Base-by-base conservation (phyloP, 2,329 filamentous ascomycete genomes). In the Fusarium falciforme region DNA sequence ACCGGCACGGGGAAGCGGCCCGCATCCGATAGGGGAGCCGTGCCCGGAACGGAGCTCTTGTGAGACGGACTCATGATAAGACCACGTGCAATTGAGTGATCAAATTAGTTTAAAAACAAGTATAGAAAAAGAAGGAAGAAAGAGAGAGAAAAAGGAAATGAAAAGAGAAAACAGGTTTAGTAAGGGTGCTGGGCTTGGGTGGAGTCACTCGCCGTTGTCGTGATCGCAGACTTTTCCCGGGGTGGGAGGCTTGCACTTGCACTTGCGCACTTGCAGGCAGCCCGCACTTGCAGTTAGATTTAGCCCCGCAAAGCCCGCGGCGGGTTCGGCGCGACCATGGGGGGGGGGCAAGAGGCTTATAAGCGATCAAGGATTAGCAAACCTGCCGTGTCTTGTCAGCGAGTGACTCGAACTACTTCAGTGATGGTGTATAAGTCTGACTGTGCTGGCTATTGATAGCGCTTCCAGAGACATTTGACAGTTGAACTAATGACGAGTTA, bases 141-240 rank as follows among this genome's bases (percentile, higher is more conserved):
- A 20, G 20, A n/a, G 29, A 25, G 16, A 25, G 5, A 10, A 8
- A 12, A 38, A 27, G 49, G 44, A 27, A 64, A 54, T 49, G 49
- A 44, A 27, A 59, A 36, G 54, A 44, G 61, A 44, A 64, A 73
- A 62, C 62, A 75, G 33, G 55, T 40, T 40, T 68, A 61, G 64
- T 47, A 60, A 64, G 33, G 17, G 63, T 52, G 14, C 4, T 38
- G 35, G 35, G 22, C 47, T 52, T n/a, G 47, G 44, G 74, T 77
- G 72, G 74, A 77, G 72, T 63, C 64, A 36, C 36, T 54, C 29
- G 59, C 36, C 35, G 47, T 66, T 77, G 73, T 78, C 71, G 76
- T 77, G 76, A 78, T 78, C 54, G 71, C 74, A 77, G 74, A 77
- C 66, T 72, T 69, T 75, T 71, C 68, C 47, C 47, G 27, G 47